Evolutionary conservation across 2,329 filamentous ascomycete genomes (phyloP), one percentile per base, ranked within the genome.

Genomic region (Sporothrix luriei): DNA sequence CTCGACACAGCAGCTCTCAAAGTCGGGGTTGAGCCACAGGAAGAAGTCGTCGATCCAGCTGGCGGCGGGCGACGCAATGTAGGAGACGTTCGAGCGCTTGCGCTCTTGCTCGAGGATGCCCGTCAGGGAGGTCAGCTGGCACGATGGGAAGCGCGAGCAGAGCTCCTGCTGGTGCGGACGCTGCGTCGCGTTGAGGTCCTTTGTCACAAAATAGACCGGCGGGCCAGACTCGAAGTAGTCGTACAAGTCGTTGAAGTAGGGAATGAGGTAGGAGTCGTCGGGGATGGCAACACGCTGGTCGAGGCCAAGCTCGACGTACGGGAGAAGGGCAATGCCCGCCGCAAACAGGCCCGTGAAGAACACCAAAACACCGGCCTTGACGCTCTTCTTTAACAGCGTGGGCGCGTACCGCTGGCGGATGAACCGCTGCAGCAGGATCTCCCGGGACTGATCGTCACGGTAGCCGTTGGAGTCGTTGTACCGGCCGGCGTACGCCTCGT

Each of bases 21-120:
- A 86, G 66, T 88, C 86, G 0, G 95, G 95, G 74, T 98, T 97
- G n/a, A 98, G 83, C 94, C 95, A 99, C 71, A 92, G 86, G 80
- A 98, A 93, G 80, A 93, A 98, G 77, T 99, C 95, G 74, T 99
- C 95, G 21, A 99, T 87, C 95, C 95, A 99, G 78, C 91, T 97
- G 3, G 96, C 95, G 0, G 94, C 90, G 0, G 93, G 91, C 11
- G 94, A 90, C 7, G 93, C 87, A 74, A 99, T 92, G 78, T 93
- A 98, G 0, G 93, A 97, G 1, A 94, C 84, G 7, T 96, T 87
- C 0, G 93, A 86, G 49, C 95, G 88, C 81, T 97, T 98, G 13
- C 95, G 89, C 80, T 99, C 96, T 74, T 95, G 92, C 78, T 99
- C 96, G 4, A 99, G 84, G 1, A 97, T 89, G 76, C 97, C 97